A percentile compares a stretch with the other conserved stretches of the same genome.
Conservation (phyloP, 2,329 filamentous ascomycete species). For the Trichoderma breve region DNA sequence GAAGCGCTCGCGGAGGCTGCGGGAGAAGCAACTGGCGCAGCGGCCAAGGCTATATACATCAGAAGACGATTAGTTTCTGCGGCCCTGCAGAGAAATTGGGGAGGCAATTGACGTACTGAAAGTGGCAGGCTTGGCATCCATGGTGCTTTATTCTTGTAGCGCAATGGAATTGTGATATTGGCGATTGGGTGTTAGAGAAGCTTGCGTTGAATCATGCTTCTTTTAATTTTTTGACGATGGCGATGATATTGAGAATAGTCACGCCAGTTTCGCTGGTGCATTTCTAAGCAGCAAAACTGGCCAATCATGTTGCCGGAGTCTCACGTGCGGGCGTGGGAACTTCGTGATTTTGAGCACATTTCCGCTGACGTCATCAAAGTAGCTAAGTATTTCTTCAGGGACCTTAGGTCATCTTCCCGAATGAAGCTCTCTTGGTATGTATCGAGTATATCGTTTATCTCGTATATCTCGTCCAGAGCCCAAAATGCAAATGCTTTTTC, state of each 20-base stretch:
- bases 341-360: constrained; percentile 23
- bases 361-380: constrained; percentile 29
- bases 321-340: constrained; percentile 31
- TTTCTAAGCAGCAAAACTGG: constrained; percentile 32
- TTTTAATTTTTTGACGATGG: constrained; percentile 19
- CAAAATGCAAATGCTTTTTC: not conserved
- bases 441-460: not conserved
- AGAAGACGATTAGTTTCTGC: constrained; percentile 16
- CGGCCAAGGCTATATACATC: constrained; percentile 26
- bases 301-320: constrained; percentile 28
- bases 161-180: constrained; percentile 7
- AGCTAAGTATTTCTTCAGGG: not conserved
- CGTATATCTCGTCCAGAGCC: not conserved
- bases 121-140: constrained; percentile 34
- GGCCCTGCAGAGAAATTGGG: not conserved
- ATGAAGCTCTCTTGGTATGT: not conserved
- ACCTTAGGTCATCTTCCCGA: not conserved
- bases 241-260: constrained; percentile 21
- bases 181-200: constrained; percentile 10
- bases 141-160: constrained; percentile 25
- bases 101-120: constrained; percentile 27
- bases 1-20: constrained; percentile 34
- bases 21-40: constrained; percentile 29
- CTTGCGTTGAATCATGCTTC: constrained; percentile 21
- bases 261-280: constrained; percentile 22